Percentiles rank a stretch among this genome's conserved stretches.
Conservation (phyloP, 768 basidiomycete genomes). For the Boletus sp. region DNA sequence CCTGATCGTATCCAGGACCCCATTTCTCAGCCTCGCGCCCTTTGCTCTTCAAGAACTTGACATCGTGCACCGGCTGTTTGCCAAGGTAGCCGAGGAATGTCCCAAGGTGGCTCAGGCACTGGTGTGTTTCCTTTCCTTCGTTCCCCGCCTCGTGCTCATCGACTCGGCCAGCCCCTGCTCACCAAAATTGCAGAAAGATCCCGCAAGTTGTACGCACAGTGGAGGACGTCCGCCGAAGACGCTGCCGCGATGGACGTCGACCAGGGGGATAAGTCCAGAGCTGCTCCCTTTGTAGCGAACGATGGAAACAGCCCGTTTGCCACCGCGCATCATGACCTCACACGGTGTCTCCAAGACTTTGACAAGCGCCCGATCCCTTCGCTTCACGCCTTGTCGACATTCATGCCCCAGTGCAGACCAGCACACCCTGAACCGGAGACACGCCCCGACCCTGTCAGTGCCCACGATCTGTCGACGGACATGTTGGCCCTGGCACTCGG, state of each 20-base stretch:
- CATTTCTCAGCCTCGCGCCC: constrained; percentile 54
- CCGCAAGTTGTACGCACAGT: constrained; percentile 43
- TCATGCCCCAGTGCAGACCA: constrained; percentile 19
- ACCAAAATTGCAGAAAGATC: constrained; percentile 55
- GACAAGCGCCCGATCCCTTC: constrained; percentile 18
- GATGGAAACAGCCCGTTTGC: constrained; percentile 18
- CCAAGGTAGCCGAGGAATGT: constrained; percentile 54
- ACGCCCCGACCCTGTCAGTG: constrained; percentile 17
- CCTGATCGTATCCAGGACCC: constrained; percentile 61
- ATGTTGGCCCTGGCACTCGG: constrained; percentile 33
- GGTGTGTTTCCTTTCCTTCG: constrained; percentile 35
- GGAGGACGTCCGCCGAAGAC: constrained; percentile 28
- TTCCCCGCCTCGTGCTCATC: constrained; percentile 7
- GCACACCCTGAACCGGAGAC: constrained; percentile 15
- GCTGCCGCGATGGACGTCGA: constrained; percentile 29
- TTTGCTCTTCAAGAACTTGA: constrained; percentile 63
- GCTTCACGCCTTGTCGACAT: constrained; percentile 24
- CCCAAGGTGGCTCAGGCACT: constrained; percentile 60
- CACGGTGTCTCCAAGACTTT: constrained; percentile 25
- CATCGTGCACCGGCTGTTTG: constrained; percentile 54
- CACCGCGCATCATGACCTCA: constrained; percentile 24
- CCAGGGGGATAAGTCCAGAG: constrained; percentile 2
- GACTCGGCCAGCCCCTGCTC: constrained; percentile 45
- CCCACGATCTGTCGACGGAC: constrained; percentile 33
- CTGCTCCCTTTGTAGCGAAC: neutral